These are phyloP conservation scores for Chrysopogon serrulatus DNA, from an alignment of 176 grass and related monocot species.

Conservation along the genomic window DNA sequence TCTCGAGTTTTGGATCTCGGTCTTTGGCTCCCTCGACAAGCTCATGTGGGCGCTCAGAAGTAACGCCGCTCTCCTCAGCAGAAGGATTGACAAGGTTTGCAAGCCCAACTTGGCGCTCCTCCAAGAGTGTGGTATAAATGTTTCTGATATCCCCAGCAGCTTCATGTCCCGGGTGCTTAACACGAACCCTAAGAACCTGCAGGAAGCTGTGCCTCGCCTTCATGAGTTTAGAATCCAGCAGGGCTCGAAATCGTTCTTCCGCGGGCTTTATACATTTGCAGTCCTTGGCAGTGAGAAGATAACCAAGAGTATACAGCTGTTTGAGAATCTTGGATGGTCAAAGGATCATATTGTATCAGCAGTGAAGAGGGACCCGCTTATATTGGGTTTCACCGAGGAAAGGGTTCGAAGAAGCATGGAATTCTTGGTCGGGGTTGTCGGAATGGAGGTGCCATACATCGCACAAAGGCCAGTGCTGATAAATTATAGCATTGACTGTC, in stretches of 20 bases:
- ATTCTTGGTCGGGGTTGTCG: conserved; percentile 8
- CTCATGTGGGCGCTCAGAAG: neutral
- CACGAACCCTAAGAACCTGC: neutral
- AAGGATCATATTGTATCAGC: neutral
- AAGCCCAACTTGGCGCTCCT: conserved; percentile 41
- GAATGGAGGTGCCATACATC: conserved; percentile 21
- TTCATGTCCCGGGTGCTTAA: neutral
- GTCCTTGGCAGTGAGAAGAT: neutral
- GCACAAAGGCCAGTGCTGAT: neutral
- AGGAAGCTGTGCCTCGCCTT: neutral
- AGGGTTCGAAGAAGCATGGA: neutral
- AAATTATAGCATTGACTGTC: neutral
- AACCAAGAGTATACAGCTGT: neutral
- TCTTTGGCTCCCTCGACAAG: conserved; percentile 20
- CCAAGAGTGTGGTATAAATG: conserved; percentile 1
- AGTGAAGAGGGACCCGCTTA: neutral
- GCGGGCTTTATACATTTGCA: neutral
- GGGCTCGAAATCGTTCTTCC: neutral
- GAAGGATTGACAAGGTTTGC: neutral
- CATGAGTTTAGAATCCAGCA: neutral
- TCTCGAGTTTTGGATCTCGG: conserved; percentile 15
- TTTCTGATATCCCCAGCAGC: neutral
- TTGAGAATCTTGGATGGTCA: neutral
- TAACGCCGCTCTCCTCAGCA: neutral
- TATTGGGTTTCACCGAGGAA: neutral